Evolutionary conservation across 2,329 filamentous ascomycete species (phyloP).

Genomic region (Septoria petroselini): DNA sequence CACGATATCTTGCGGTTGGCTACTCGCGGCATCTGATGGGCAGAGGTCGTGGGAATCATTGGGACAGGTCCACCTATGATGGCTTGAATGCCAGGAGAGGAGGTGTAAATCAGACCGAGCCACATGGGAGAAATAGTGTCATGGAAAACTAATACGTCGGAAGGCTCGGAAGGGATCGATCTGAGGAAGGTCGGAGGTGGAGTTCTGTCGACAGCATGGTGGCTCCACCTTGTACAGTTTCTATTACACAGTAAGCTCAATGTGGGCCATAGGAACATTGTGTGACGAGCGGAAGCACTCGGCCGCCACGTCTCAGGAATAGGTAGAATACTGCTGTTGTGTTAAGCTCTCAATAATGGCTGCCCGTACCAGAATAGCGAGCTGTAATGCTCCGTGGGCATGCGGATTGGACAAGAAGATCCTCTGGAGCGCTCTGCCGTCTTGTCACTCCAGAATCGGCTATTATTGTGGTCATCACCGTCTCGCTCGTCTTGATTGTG

Average conservation of each 20-base stretch:
- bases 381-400: slow-evolving; percentile 1
- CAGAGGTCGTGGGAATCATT: background rate
- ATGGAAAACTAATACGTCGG: too few relatives aligned
- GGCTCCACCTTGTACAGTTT: too few relatives aligned
- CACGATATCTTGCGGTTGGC: background rate
- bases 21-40: background rate
- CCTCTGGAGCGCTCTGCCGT: background rate
- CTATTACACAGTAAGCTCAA: too few relatives aligned
- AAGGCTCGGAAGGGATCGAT: too few relatives aligned
- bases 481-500: background rate
- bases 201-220: too few relatives aligned
- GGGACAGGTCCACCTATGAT: background rate
- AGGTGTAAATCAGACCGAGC: too few relatives aligned
- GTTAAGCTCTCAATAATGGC: slow-evolving; percentile 1
- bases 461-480: background rate
- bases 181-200: too few relatives aligned
- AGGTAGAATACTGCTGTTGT: background rate
- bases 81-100: too few relatives aligned
- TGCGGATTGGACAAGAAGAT: background rate
- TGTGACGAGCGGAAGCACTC: background rate
- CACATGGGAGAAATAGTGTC: too few relatives aligned
- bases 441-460: background rate
- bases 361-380: slow-evolving; percentile 6
- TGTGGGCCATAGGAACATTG: too few relatives aligned
- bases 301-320: background rate